Conservation (phyloP, 2,329 filamentous ascomycete genomes). For the Dactylellina haptotyla region DNA sequence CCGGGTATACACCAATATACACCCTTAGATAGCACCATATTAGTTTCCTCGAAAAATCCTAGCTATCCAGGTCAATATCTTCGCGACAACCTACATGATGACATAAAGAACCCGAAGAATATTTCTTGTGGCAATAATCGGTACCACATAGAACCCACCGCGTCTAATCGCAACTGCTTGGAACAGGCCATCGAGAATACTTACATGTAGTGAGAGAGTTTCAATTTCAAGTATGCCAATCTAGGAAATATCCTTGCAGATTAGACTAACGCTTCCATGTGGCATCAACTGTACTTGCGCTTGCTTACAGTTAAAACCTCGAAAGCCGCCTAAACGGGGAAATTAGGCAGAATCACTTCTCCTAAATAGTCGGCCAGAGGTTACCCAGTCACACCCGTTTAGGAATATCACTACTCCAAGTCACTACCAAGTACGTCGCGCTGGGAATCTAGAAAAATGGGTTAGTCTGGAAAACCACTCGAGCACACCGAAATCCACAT, state of each 20-base stretch:
- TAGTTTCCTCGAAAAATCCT: neutral
- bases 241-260: conserved; percentile 9
- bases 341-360: neutral
- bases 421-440: conserved; percentile 67
- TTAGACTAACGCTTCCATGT: neutral
- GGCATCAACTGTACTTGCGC: neutral
- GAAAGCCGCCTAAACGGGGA: conserved; percentile 46
- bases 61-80: neutral
- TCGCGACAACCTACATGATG: conserved; percentile 62
- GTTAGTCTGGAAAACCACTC: conserved; percentile 9
- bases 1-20: conserved; percentile 69
- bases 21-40: conserved; percentile 59
- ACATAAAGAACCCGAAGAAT: conserved; percentile 67
- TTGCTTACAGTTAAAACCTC: conserved; percentile 62
- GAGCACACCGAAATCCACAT: no score
- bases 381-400: conserved; percentile 64
- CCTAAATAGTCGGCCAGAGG: no score
- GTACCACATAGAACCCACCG: conserved; percentile 67
- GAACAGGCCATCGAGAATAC: conserved; percentile 67
- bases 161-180: conserved; percentile 67
- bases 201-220: conserved; percentile 60
- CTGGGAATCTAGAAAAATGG: conserved; percentile 62
- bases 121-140: conserved; percentile 64
- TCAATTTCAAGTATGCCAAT: conserved; percentile 64
- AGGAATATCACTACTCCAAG: conserved; percentile 64